Base-by-base conservation (phyloP, 805 yeast genomes). In the Ogataea haglerorum region DNA sequence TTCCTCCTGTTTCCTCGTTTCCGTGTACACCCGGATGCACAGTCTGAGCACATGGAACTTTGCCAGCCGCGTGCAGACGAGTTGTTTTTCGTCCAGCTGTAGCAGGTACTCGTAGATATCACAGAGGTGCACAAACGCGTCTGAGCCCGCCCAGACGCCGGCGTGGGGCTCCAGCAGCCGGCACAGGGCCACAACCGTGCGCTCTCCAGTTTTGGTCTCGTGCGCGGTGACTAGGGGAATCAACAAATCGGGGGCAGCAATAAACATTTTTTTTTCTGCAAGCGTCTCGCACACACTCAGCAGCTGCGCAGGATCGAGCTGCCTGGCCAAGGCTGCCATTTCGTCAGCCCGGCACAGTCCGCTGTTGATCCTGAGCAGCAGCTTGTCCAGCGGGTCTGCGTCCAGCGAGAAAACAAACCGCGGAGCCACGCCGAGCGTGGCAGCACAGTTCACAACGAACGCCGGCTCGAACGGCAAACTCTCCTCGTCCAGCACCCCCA, bases 41-140 rank as follows among this genome's bases (percentile, higher is more conserved):
- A 76, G 54, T 10, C 49, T 49, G 3, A 69, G 53, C 15, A 71
- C 58, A 16, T 57, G 60, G 2, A 51, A 17, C 3, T 53, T 47
- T 1, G 75, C 62, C 2, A 17, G 15, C 16, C 63, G 68, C 0
- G 78, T 71, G 36, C 63, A 51, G 10, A 79, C 57, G 34, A 73
- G 56, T 3, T 57, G 51, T 23, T 68, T 73, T 1, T 63, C 59
- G 4, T 68, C 67, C 34, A 78, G 60, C 13, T 58, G 50, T 3
- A 64, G 29, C 7, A 78, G 45, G 70, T 77, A 80, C 1, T 61
- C 54, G 28, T 68, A 61, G 14, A 80, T 67, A 47, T 79, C 84
- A 26, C 51, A 24, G 2, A 46, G 31, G 31, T 47, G 48, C 4
- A 22, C 14, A 41, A 39, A 6, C 34, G 30, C 12, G 25, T 21